Base-by-base conservation (phyloP, 2,329 filamentous ascomycete genomes). In the Fusarium sp. region DNA sequence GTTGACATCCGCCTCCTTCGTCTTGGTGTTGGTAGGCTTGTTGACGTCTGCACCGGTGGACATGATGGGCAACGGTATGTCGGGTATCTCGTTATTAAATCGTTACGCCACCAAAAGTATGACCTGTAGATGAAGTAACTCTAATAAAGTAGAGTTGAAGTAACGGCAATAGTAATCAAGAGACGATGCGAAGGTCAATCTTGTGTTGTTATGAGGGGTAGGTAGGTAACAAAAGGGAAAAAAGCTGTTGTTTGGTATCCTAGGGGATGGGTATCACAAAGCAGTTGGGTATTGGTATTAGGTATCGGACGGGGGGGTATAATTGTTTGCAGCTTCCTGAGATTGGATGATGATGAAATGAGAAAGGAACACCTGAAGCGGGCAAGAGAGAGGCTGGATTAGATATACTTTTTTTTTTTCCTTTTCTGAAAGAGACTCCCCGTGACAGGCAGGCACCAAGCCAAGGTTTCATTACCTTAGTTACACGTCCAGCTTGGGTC, bases 1-100 rank as follows among this genome's bases (percentile, higher is more conserved):
- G 82, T 96, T 96, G 82, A 98, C 91, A 79, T 97, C 91, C 72
- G 87, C 87, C 84, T 97, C 93, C 87, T 94, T 95, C 79, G 88
- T 80, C 83, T 92, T 90, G 65, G 86, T 76, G 80, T 96, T 87
- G 67, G 88, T 91, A 33, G 93, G 93, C 73, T 86, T 88, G 80
- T 96, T 94, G 76, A 95, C 91, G 69, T 80, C 80, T 70, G 73
- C 74, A 69, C 79, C 81, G 73, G 73, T 73, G 52, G 80, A 70
- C 80, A 81, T 82, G 73, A 46, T 74, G 73, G 62, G 60, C 64
- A 50, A 62, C 39, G 39, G 55, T 46, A 17, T 65, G 54, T 62
- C 50, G 59, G 40, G 50, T 65, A 51, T 65, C 62, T 58, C 53
- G 34, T 42, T 64, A 67, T 72, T 65, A 71, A 62, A 49, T 59